A percentile compares a stretch with the other conserved stretches of the same genome.
These are phyloP conservation scores for Kodamaea leandrae DNA, from an alignment of 805 yeast genomes.

Conservation along the genomic window DNA sequence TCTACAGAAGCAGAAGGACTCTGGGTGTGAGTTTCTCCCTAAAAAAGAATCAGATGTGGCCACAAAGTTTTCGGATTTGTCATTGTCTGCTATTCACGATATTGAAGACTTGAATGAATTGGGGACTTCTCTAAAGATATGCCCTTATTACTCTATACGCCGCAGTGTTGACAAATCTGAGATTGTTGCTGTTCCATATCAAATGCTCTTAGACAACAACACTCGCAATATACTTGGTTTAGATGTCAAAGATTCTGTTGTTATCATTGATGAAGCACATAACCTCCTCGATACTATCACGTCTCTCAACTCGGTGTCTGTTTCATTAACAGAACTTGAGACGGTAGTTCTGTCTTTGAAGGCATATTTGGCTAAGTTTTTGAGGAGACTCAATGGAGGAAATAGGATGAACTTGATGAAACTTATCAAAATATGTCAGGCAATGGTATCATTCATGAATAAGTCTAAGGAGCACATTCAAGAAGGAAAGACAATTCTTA, in stretches of 20 bases:
- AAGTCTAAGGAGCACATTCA: slow-evolving; percentile 19
- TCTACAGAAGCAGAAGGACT: slow-evolving; percentile 43
- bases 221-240: slow-evolving; percentile 61
- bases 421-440: slow-evolving; percentile 53
- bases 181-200: slow-evolving; percentile 83
- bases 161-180: slow-evolving; percentile 59
- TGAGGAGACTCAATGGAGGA: slow-evolving; percentile 62
- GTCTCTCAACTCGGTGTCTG: slow-evolving; percentile 59
- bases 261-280: slow-evolving; percentile 91
- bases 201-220: slow-evolving; percentile 59
- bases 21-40: slow-evolving; percentile 33
- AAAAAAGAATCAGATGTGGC: slow-evolving; percentile 14
- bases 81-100: slow-evolving; percentile 59
- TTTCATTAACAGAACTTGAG: slow-evolving; percentile 50
- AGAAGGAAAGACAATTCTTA: slow-evolving; percentile 55
- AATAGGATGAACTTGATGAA: slow-evolving; percentile 71
- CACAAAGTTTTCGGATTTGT: slow-evolving; percentile 49
- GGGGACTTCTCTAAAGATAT: slow-evolving; percentile 56
- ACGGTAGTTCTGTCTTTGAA: slow-evolving; percentile 48
- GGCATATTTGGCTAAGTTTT: slow-evolving; percentile 57
- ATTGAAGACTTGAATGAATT: slow-evolving; percentile 72
- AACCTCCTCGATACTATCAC: slow-evolving; percentile 77
- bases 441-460: slow-evolving; percentile 49
- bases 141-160: slow-evolving; percentile 82
- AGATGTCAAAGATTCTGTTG: slow-evolving; percentile 58